phyloP scores from a whole-genome alignment of 495 filamentous ascomycete genomes.

The Podospora fimiseda region DNA sequence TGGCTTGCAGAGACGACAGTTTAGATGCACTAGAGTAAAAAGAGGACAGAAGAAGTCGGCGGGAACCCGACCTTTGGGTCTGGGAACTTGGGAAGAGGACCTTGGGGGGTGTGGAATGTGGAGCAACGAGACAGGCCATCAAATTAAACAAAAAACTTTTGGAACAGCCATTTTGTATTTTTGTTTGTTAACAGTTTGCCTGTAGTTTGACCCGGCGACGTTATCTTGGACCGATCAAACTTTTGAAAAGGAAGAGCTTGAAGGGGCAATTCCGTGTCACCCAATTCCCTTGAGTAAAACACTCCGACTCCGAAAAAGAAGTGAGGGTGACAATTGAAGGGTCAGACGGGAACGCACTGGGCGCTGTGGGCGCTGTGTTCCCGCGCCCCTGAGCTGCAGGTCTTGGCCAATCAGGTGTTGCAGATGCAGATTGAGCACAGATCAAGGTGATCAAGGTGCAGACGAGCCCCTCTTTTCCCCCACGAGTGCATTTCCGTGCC shows the following conservation, averaged over 20 bases:
- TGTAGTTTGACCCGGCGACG: too few relatives aligned
- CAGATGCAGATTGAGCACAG: background rate
- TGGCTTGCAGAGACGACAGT: conserved; percentile 3
- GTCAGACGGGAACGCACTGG: too few relatives aligned
- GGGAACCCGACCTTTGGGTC: too few relatives aligned
- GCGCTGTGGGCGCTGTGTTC: too few relatives aligned
- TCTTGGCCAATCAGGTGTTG: background rate
- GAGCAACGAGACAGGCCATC: background rate
- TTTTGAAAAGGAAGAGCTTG: too few relatives aligned
- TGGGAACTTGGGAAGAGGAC: background rate
- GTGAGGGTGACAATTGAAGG: too few relatives aligned
- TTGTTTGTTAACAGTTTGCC: too few relatives aligned
- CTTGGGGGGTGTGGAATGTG: background rate
- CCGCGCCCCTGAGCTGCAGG: background rate
- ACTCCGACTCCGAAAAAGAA: too few relatives aligned
- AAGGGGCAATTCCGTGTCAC: too few relatives aligned
- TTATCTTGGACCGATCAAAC: too few relatives aligned
- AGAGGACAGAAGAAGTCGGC: background rate
- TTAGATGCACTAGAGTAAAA: background rate
- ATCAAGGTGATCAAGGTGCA: background rate
- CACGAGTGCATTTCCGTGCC: background rate
- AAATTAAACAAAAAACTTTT: background rate
- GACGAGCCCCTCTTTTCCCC: background rate
- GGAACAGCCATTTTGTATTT: background rate
- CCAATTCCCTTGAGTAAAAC: too few relatives aligned